Base-by-base conservation (phyloP, 495 filamentous ascomycete genomes). In the Cercophora sp. region DNA sequence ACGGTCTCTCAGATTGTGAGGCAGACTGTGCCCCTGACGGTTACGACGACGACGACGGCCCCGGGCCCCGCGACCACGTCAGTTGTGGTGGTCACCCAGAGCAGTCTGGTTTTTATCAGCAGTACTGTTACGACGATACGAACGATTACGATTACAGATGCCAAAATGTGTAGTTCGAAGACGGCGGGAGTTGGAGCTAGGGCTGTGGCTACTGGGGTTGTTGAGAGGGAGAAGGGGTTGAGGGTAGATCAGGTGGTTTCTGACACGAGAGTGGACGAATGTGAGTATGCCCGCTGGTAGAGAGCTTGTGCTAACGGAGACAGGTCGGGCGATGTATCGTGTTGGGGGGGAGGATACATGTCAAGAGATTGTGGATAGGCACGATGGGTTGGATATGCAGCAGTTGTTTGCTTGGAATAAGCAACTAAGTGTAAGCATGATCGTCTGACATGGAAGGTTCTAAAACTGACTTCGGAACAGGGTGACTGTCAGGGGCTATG, bases 101-200 rank as follows among this genome's bases (percentile, higher is more conserved):
- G 26, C 24, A 53, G 49, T 19, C 18, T 57, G 18, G 27, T 48
- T 11, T 34, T 58, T 15, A 51, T 40, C 20, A 58, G 44, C 37
- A 50, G 44, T 11, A 58, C 56, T 1, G 40, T 58, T n/a, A 58
- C 56, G 11, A 58, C 56, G n/a, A 58, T 58, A 11, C 34, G 23
- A 29, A 58, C 56, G 3, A 40, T 58, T n/a, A 54, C 51, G 0
- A 58, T 58, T 23, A 58, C 56, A 4, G 50, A 58, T 37, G 56
- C 56, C 8, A 34, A 9, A 22, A 8, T 25, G 29, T 58, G 56
- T 26, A 37, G 22, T 8, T 22, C 31, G 31, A n/a, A 15, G 15
- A 29, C 35, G n/a, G 29, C 24, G 23, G 15, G 16, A 4, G 8
- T 25, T 3, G 16, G 32, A 5, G 47, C 39, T 0, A 44, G 22